Conservation (phyloP, 495 filamentous ascomycete genomes). For the Halenospora varia region DNA sequence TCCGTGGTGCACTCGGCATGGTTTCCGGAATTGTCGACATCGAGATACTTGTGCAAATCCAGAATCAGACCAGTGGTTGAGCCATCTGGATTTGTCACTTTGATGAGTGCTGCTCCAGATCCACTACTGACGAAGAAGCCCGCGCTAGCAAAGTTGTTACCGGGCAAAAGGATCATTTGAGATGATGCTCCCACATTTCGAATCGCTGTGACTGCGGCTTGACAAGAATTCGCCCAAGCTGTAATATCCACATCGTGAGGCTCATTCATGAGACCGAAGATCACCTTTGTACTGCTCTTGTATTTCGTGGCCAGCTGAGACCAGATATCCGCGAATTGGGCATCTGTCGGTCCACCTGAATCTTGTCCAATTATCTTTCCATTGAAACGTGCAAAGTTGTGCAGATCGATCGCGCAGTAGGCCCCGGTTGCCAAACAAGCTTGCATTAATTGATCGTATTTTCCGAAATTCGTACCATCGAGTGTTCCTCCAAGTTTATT, state of each 20-base stretch:
- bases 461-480: constrained; percentile 41
- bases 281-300: constrained; percentile 35
- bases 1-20: constrained; percentile 43
- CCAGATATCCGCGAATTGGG: constrained; percentile 53
- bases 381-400: constrained; percentile 52
- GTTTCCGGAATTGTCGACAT: constrained; percentile 50
- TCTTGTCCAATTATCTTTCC: constrained; percentile 46
- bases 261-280: constrained; percentile 62
- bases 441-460: constrained; percentile 54
- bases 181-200: constrained; percentile 50
- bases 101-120: constrained; percentile 39
- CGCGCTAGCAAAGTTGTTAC: constrained; percentile 44
- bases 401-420: constrained; percentile 55
- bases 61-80: constrained; percentile 47
- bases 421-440: constrained; percentile 52
- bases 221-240: constrained; percentile 46
- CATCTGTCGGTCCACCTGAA: constrained; percentile 47
- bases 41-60: constrained; percentile 54
- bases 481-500: constrained; percentile 43
- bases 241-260: constrained; percentile 43
- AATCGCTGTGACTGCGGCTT: constrained; percentile 54
- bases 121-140: constrained; percentile 38
- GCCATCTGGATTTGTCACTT: constrained; percentile 50
- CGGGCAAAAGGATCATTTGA: constrained; percentile 36
- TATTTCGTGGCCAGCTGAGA: constrained; percentile 52